phyloP scores from a whole-genome alignment of 495 filamentous ascomycete genomes.

The Letharia lupina region DNA sequence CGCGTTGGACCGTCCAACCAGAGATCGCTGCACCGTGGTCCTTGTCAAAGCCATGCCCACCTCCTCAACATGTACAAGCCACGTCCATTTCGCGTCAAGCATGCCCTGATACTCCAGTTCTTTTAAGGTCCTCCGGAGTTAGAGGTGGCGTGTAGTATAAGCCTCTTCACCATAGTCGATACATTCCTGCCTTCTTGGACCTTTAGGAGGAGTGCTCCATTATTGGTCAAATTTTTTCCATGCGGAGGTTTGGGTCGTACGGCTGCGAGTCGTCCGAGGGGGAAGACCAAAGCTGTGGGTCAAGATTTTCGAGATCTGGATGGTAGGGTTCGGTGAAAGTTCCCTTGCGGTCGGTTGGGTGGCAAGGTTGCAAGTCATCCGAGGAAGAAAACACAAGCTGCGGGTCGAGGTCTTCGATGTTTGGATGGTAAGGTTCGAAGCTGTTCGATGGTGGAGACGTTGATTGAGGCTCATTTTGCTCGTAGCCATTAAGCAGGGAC shows the following conservation, averaged over 20 bases:
- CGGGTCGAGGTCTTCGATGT: not conserved
- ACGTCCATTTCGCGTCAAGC: not conserved
- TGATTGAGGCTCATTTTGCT: not conserved
- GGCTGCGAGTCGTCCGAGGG: not conserved
- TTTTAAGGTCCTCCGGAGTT: not conserved
- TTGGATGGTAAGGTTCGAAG: not conserved
- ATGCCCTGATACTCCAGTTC: not conserved
- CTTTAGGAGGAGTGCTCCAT: not conserved
- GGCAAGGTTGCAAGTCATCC: not conserved
- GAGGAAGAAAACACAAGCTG: not conserved
- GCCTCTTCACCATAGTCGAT: not conserved
- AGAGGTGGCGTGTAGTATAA: not conserved
- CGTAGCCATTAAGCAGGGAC: not conserved
- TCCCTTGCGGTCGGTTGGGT: not conserved
- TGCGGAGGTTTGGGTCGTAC: not conserved
- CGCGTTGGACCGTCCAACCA: not conserved
- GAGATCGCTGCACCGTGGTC: not conserved
- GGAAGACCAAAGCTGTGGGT: not conserved
- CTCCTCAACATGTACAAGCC: not conserved
- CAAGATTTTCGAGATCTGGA: not conserved
- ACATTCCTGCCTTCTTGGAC: not conserved
- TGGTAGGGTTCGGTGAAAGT: not conserved
- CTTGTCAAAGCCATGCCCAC: not conserved
- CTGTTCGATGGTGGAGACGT: not conserved
- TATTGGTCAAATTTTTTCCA: not conserved